A percentile compares a stretch with the other conserved stretches of the same genome.
These are phyloP conservation scores for Boletellus sp. DNA, from an alignment of 1,284 basidiomycete species.

Conservation along the genomic window DNA sequence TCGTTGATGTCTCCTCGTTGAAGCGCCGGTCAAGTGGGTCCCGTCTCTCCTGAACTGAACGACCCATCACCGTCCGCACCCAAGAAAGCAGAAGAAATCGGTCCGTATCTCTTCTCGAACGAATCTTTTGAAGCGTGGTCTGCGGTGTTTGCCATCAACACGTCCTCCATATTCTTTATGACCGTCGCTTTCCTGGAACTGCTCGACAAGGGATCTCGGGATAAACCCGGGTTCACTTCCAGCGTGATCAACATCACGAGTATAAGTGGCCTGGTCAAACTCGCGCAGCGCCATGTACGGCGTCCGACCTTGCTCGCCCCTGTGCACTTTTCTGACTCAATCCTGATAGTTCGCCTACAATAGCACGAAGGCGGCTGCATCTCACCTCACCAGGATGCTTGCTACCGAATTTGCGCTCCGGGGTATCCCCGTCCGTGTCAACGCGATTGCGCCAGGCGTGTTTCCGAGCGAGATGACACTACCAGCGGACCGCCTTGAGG, in stretches of 20 bases:
- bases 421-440: constrained; percentile 63
- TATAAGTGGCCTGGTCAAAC: constrained; percentile 64
- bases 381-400: constrained; percentile 71
- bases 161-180: constrained; percentile 69
- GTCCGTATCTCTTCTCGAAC: constrained; percentile 61
- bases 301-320: not conserved
- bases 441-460: constrained; percentile 66
- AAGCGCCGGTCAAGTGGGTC: constrained; percentile 73
- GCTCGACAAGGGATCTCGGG: constrained; percentile 64
- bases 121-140: constrained; percentile 64
- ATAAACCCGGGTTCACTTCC: constrained; percentile 53
- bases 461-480: constrained; percentile 76
- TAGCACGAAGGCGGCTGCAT: constrained; percentile 70
- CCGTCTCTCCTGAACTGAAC: constrained; percentile 54
- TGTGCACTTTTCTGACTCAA: not conserved
- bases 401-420: constrained; percentile 71
- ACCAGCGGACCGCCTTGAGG: constrained; percentile 43
- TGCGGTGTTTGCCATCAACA: constrained; percentile 60
- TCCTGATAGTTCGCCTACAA: constrained; percentile 68
- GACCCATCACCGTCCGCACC: constrained; percentile 53
- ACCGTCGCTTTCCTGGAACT: constrained; percentile 73
- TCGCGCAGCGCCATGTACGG: constrained; percentile 71
- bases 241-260: constrained; percentile 74
- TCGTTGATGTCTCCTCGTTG: constrained; percentile 1
- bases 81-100: constrained; percentile 58